phyloP scores from a whole-genome alignment of 371 early-diverging fungal genomes.

The Zychaea mexicana region DNA sequence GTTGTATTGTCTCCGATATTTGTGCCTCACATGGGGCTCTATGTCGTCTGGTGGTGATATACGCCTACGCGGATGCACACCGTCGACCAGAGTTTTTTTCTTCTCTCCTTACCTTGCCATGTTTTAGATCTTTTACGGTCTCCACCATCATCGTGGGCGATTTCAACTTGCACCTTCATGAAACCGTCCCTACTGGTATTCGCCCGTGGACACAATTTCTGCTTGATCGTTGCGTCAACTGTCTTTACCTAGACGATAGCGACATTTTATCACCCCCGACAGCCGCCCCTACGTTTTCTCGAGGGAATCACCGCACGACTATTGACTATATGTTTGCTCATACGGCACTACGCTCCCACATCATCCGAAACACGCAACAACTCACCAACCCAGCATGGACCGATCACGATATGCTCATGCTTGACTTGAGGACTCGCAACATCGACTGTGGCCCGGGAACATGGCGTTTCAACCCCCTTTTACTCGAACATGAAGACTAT shows the following conservation, averaged over 20 bases:
- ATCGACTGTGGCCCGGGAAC: conserved; percentile 9
- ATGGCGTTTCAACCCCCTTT: conserved; percentile 14
- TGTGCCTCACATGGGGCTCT: background rate
- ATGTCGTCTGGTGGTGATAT: background rate
- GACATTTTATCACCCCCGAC: background rate
- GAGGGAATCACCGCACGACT: background rate
- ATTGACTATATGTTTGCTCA: background rate
- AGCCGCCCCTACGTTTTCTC: background rate
- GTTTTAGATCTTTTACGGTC: background rate
- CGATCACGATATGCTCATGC: background rate
- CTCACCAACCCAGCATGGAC: background rate
- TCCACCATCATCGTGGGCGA: background rate
- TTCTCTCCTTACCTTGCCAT: background rate
- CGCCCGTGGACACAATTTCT: background rate
- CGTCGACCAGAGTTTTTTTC: background rate
- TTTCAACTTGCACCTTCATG: background rate
- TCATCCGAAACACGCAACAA: background rate
- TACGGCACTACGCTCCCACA: background rate
- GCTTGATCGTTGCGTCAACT: background rate
- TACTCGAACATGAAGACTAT: background rate
- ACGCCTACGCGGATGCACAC: background rate
- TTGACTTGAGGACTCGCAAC: background rate
- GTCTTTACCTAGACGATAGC: background rate
- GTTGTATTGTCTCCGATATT: background rate
- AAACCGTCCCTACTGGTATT: background rate